These are phyloP conservation scores for Suillus sp. DNA, from an alignment of 768 basidiomycete species.

Conservation along the genomic window DNA sequence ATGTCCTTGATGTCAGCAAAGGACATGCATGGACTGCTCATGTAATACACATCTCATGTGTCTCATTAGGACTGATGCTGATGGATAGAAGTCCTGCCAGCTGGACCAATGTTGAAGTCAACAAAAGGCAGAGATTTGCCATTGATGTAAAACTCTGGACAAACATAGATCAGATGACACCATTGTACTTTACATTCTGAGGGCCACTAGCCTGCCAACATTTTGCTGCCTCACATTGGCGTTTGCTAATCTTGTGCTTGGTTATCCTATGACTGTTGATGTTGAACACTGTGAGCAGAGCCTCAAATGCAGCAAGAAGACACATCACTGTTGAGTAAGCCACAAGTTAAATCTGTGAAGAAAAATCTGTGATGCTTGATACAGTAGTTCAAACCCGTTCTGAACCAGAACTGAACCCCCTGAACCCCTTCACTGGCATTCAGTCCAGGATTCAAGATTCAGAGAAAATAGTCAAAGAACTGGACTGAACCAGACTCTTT, in stretches of 20 bases:
- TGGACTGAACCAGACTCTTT: too few relatives aligned
- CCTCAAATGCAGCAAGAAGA: too few relatives aligned
- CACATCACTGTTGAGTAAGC: too few relatives aligned
- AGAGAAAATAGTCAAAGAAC: too few relatives aligned
- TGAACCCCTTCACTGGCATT: too few relatives aligned
- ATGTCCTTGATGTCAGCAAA: too few relatives aligned
- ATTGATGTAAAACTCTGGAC: conserved; percentile 71
- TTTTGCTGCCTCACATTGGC: conserved; percentile 34
- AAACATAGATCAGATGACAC: conserved; percentile 27
- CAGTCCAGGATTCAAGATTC: too few relatives aligned
- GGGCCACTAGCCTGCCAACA: conserved; percentile 29
- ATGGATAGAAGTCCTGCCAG: conserved; percentile 78
- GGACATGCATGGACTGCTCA: background rate
- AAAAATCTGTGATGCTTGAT: too few relatives aligned
- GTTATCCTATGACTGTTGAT: conserved; percentile 16
- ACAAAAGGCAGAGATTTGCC: conserved; percentile 66
- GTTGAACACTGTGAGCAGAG: too few relatives aligned
- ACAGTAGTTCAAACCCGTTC: too few relatives aligned
- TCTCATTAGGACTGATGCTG: conserved; percentile 58
- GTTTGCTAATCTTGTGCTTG: conserved; percentile 46
- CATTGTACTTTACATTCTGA: conserved; percentile 15
- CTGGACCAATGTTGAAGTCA: conserved; percentile 75
- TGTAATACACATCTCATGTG: conserved; percentile 55
- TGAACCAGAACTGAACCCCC: too few relatives aligned
- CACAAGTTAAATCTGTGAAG: too few relatives aligned